Base-by-base conservation (phyloP, 805 yeast species). In the Myxozyma lipomycoides region DNA sequence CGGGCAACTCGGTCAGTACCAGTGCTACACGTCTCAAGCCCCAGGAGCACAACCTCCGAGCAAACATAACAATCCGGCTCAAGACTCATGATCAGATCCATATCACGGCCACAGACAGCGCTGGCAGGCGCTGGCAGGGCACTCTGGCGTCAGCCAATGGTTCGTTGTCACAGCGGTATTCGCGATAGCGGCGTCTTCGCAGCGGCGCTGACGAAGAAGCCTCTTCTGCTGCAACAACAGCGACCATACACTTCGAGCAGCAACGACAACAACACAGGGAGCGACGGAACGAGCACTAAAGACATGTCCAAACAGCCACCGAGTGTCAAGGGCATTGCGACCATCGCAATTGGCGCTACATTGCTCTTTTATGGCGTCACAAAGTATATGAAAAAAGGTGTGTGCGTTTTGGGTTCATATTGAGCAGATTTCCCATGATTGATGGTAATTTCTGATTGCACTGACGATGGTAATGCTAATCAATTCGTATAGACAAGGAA, bases 221-320 rank as follows among this genome's bases (percentile, higher is more conserved):
- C n/a, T n/a, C n/a, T n/a, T n/a, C n/a, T n/a, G n/a, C 32, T 9
- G 32, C 32, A 28, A 28, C 32, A 28, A 12, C 32, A 12, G 12
- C 7, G 32, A 28, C 32, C 12, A 9, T 28, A 28, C 32, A 12
- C 32, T 12, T 28, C 32, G 32, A 28, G 12, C 12, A 9, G 12
- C 32, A 28, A 28, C 19, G 18, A 9, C 38, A 35, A 12, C n/a
- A 7, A 6, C 21, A 28, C 34, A 28, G 34, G 34, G 15, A 28
- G 15, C 34, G 15, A 28, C 12, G 15, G 12, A 28, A 28, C 12
- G 12, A 28, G 34, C 12, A 28, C 15, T 28, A 28, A 28, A 28
- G 45, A 45, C 26, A 53, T 48, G 19, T 49, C 57, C 28, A 36
- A 48, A 12, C 48, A 49, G 32, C 54, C 54, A 1, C 57, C 57